Evolutionary conservation across 257 asterid species (phyloP).

Genomic region (Petunia axillaris): DNA sequence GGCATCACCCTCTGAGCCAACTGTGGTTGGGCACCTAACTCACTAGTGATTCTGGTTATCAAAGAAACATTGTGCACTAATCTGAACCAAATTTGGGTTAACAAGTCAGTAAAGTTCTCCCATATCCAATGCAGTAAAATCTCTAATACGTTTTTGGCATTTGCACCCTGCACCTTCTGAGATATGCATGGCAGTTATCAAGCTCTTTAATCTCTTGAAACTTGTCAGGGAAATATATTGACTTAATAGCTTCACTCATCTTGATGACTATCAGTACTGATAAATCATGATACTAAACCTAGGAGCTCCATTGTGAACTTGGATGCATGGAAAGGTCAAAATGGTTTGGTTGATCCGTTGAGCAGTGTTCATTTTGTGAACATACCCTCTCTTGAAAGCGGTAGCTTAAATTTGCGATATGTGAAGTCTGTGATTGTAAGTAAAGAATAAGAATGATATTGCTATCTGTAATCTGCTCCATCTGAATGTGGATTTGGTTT

Average conservation of each 20-base stretch:
- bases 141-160: not conserved
- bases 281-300: not conserved
- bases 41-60: not conserved
- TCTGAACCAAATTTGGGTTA: not conserved
- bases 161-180: constrained; percentile 23
- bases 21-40: not conserved
- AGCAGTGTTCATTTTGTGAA: not conserved
- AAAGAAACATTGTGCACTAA: not conserved
- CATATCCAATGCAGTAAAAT: not conserved
- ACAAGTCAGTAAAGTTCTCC: not conserved
- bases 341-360: not conserved
- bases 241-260: not conserved
- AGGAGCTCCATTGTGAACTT: not conserved
- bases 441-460: not conserved
- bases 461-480: not conserved
- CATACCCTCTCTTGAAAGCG: too few species aligned
- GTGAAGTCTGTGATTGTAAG: not conserved
- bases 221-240: not conserved
- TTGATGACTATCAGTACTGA: not conserved
- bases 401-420: too few species aligned
- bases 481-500: too few species aligned
- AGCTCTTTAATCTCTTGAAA: not conserved
- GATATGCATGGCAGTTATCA: constrained; percentile 1
- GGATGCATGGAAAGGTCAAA: not conserved
- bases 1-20: not conserved